phyloP scores from a whole-genome alignment of 805 yeast species.

The Ogataea pini region DNA sequence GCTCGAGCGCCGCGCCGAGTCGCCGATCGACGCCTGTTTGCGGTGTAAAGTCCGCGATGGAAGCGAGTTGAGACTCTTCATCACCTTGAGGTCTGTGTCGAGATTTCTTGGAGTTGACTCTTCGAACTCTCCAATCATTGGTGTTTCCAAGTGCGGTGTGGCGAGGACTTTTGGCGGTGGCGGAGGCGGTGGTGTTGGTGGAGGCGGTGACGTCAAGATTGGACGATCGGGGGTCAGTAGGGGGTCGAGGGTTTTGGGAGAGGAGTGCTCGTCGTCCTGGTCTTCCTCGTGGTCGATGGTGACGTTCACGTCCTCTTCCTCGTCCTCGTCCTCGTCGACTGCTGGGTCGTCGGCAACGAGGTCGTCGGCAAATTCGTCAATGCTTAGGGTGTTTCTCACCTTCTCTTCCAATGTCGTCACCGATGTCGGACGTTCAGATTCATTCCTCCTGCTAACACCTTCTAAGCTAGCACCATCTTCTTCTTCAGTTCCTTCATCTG shows the following conservation, averaged over 20 bases:
- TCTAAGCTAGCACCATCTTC: constrained; percentile 2
- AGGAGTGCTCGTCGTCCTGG: neutral
- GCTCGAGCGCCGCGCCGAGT: neutral
- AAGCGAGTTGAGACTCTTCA: constrained; percentile 17
- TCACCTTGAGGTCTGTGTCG: constrained; percentile 19
- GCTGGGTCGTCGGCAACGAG: too few species aligned
- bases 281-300: neutral
- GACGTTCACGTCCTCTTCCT: too few species aligned
- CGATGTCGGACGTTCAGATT: too few species aligned
- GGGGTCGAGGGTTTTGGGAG: constrained; percentile 18
- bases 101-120: constrained; percentile 13
- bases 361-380: neutral
- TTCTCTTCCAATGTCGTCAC: constrained; percentile 9
- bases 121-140: constrained; percentile 19
- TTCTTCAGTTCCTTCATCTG: constrained; percentile 14
- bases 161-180: constrained; percentile 11
- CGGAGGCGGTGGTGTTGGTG: neutral
- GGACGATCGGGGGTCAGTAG: neutral
- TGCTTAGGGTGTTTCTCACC: constrained; percentile 5
- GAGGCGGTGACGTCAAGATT: neutral
- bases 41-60: constrained; percentile 14
- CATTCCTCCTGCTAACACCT: too few species aligned
- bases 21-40: constrained; percentile 15
- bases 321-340: too few species aligned
- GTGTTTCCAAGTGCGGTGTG: too few species aligned